Base-by-base conservation (phyloP, 2,329 filamentous ascomycete species). In the Phaeoacremonium minimum region DNA sequence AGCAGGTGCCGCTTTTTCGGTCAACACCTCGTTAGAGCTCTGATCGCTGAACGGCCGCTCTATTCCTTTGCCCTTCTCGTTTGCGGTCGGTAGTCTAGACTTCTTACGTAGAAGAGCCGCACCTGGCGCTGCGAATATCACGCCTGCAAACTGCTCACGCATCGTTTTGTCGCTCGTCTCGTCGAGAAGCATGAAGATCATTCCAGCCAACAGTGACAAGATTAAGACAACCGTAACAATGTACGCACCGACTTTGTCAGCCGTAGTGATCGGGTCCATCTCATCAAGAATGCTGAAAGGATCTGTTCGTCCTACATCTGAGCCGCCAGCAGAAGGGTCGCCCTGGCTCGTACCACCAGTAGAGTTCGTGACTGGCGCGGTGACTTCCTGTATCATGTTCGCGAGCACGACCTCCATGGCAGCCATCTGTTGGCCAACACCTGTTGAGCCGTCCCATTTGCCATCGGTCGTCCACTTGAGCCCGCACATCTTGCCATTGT, bases 341-440 rank as follows among this genome's bases (percentile, higher is more conserved):
- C 61, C 69, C 35, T 61, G 56, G 46, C 73, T 77, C 5, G 68
- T 83, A 16, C 82, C 82, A 34, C 82, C 83, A 2, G 60, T 77
- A 4, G 60, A 48, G 17, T 66, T 56, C 4, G 71, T 75, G 28
- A 72, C 59, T 1, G 72, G 69, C 2, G 58, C 52, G 1, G 48
- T 38, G 8, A 61, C 60, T 6, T 66, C 43, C 22, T 65, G 47
- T 33, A 83, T 73, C 54, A 82, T 66, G 47, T 77, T 80, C 26
- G 73, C 71, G 31, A 85, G 68, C 6, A 83, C 71, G 8, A 83
- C 67, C 49, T 85, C 78, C 54, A 86, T 63, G 3, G 76, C 80
- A 2, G 76, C 71, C 82, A 87, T 86, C 57, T 85, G 80, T 55
- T 85, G 80, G 5, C 83, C 83, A 3, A 85, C 73, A 6, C 81